These are phyloP conservation scores for Platanthera zijinensis DNA, from an alignment of 106 monocot species.

Conservation along the genomic window DNA sequence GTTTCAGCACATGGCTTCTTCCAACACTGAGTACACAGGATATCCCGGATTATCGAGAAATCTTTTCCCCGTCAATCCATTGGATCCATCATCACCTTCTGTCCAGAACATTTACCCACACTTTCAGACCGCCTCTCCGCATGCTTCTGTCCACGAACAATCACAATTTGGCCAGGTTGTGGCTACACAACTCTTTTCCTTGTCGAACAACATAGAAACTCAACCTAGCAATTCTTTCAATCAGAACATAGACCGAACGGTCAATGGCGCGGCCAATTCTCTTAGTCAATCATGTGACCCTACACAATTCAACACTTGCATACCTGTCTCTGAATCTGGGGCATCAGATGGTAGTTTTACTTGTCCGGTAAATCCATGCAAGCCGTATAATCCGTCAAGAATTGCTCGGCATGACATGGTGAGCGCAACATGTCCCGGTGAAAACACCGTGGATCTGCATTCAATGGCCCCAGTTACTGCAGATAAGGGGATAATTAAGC, in stretches of 20 bases:
- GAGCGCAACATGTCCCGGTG: neutral
- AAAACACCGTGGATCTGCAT: constrained; percentile 6
- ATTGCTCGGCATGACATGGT: constrained; percentile 7
- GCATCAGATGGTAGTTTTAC: neutral
- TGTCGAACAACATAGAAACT: neutral
- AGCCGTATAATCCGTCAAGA: constrained; percentile 4
- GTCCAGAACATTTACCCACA: constrained; percentile 7
- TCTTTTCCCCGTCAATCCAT: constrained; percentile 9
- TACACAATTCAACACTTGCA: neutral
- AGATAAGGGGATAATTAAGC: neutral
- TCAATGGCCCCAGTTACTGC: constrained; percentile 2
- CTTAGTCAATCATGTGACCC: neutral
- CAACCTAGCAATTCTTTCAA: neutral
- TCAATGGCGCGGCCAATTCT: neutral
- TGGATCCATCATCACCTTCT: constrained; percentile 12
- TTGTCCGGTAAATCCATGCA: neutral
- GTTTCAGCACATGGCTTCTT: neutral
- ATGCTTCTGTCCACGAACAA: neutral
- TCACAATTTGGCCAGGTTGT: neutral
- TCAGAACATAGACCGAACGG: neutral
- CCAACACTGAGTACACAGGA: neutral
- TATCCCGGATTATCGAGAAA: constrained; percentile 11
- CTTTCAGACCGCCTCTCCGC: constrained; percentile 6
- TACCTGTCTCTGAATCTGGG: constrained; percentile 1
- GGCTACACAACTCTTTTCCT: constrained; percentile 1